Evolutionary conservation across 331 rosid genomes (phyloP).

Genomic region (Rhamnella rubrinervis): DNA sequence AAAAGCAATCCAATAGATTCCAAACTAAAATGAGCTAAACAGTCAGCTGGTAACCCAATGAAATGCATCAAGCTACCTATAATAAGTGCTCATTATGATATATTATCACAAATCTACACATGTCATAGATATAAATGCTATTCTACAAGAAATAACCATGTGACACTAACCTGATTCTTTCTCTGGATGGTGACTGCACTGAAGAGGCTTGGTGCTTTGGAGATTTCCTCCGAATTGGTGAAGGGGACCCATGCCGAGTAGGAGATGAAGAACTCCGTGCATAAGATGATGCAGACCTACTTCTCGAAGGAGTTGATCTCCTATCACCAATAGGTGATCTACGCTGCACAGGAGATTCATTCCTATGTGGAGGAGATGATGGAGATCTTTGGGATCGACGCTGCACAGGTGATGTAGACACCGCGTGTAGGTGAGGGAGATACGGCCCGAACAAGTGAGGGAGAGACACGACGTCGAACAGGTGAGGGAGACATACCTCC

Average conservation of each 20-base stretch:
- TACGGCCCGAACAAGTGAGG: slow-evolving; percentile 12
- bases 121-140: neutral
- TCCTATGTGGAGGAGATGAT: neutral
- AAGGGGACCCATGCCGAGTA: slow-evolving; percentile 41
- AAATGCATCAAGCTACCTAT: neutral
- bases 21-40: neutral
- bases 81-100: neutral
- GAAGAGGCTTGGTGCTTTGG: slow-evolving; percentile 41
- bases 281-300: slow-evolving; percentile 32
- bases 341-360: neutral
- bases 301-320: neutral
- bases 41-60: too few species aligned
- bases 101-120: neutral
- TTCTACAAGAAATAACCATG: slow-evolving; percentile 5
- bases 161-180: slow-evolving; percentile 41
- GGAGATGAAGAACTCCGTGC: slow-evolving; percentile 34
- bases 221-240: slow-evolving; percentile 39
- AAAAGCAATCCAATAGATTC: neutral
- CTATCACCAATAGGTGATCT: neutral
- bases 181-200: slow-evolving; percentile 40
- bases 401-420: neutral
- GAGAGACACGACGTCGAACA: slow-evolving; percentile 8
- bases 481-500: too few species aligned
- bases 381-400: slow-evolving; percentile 8
- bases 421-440: too few species aligned